Conservation (phyloP, 148 eudicot species). For the Beta vulgaris region DNA sequence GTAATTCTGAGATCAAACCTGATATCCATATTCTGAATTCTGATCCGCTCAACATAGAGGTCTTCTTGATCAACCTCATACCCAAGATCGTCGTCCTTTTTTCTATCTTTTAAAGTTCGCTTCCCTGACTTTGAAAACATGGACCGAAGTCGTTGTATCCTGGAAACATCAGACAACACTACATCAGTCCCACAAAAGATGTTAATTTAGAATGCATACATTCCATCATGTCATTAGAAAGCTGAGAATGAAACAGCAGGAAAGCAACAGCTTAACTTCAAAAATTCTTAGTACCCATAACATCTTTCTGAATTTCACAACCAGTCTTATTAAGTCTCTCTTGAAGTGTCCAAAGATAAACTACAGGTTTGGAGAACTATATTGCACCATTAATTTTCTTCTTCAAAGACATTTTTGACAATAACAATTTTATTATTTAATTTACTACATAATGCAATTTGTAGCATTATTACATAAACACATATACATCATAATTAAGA, state of each 20-base stretch:
- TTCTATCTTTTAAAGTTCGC: constrained; percentile 39
- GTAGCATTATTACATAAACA: neutral
- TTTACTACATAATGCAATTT: neutral
- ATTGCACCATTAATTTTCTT: neutral
- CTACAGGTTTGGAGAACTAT: neutral
- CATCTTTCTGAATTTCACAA: neutral
- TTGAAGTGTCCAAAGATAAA: neutral
- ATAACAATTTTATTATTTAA: neutral
- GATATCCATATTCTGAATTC: constrained; percentile 79
- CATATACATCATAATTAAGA: neutral
- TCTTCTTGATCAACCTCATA: constrained; percentile 48
- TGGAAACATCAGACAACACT: no score
- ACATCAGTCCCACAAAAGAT: constrained; percentile 3
- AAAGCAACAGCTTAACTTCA: neutral
- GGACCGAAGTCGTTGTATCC: constrained; percentile 52
- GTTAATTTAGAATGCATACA: neutral
- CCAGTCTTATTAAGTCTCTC: no score
- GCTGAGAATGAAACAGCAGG: neutral
- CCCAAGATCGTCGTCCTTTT: constrained; percentile 55
- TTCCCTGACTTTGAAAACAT: constrained; percentile 45
- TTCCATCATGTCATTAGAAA: neutral
- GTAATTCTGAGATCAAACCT: constrained; percentile 41
- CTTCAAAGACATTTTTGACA: neutral
- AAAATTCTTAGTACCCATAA: neutral
- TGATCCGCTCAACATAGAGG: constrained; percentile 71